Evolutionary conservation across 768 basidiomycete genomes (phyloP), one percentile per base, ranked within the genome.

Genomic region (Xanthoconium purpureum): DNA sequence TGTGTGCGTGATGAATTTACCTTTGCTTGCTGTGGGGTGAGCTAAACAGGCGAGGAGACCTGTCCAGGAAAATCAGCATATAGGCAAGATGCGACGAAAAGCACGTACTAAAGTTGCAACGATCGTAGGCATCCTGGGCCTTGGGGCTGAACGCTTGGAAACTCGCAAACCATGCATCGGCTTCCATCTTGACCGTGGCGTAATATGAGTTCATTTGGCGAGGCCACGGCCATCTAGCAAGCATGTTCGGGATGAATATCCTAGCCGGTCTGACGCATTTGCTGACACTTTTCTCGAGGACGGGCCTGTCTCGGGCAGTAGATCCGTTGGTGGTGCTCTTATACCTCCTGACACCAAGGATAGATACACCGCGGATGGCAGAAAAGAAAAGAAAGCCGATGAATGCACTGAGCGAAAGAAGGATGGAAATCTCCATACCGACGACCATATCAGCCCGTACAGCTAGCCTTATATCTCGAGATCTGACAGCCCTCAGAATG

Each of bases 381-480:
- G 51, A 38, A 39, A 18, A 8, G 29, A 46, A 6, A 35, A 52
- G 33, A 30, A 55, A 38, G 30, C 35, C 13, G 5, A 24, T n/a
- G 42, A 50, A 37, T 18, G 43, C 17, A 17, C 35, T 33, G 29
- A 33, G 29, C 1, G 36, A 28, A 37, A 39, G n/a, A 12, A 36
- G 20, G n/a, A 17, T 17, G 20, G 3, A 24, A 3, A 6, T 15
- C 20, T 49, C 49, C 52, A 63, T 63, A 39, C 10, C 39, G 60
- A 14, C 47, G 0, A 9, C 6, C 39, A 14, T 10, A 2, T 18
- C 17, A 1, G 36, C 43, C 13, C 32, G 44, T 18, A 3, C 11
- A n/a, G 24, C 28, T 44, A 24, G 37, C 7, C 33, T 63, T 50
- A 42, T 56, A 56, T 37, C 24, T 20, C n/a, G n/a, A n/a, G n/a